A percentile compares a stretch with the other conserved stretches of the same genome.
Conservation (phyloP, 202 grass and related monocot species). For the Schoenoplectus triqueter region DNA sequence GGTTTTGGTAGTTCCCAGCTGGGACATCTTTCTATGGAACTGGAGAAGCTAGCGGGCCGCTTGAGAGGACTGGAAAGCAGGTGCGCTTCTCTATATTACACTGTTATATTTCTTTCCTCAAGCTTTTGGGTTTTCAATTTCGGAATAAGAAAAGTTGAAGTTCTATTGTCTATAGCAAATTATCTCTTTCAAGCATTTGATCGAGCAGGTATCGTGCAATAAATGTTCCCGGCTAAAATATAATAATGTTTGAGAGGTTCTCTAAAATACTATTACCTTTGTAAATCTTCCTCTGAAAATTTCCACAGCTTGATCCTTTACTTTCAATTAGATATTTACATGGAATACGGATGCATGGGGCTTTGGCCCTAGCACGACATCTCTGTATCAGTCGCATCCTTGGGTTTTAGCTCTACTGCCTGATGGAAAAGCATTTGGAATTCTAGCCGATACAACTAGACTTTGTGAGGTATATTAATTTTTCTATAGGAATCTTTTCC, state of each 20-base stretch:
- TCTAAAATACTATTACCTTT: neutral
- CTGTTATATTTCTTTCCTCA: neutral
- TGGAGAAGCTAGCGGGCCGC: conserved; percentile 88
- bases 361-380: conserved; percentile 78
- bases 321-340: conserved; percentile 69
- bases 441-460: conserved; percentile 84
- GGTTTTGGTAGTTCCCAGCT: conserved; percentile 57
- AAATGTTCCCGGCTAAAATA: neutral
- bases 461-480: conserved; percentile 67
- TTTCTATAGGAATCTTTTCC: conserved; percentile 15
- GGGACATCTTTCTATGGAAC: conserved; percentile 92
- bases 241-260: neutral
- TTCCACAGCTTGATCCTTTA: neutral
- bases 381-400: conserved; percentile 92
- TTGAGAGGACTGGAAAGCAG: conserved; percentile 88
- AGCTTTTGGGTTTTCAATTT: too few relatives aligned
- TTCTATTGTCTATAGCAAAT: too few relatives aligned
- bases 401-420: conserved; percentile 88
- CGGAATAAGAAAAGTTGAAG: too few relatives aligned
- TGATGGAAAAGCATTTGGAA: conserved; percentile 74
- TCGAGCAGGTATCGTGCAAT: neutral
- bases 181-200: neutral
- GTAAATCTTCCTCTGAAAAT: neutral
- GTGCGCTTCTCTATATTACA: conserved; percentile 41
- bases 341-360: conserved; percentile 98